Percentiles rank a stretch among this genome's conserved stretches.
Evolutionary conservation across 352 stramenopile species (phyloP).

Genomic region (Blastocystis sp.): DNA sequence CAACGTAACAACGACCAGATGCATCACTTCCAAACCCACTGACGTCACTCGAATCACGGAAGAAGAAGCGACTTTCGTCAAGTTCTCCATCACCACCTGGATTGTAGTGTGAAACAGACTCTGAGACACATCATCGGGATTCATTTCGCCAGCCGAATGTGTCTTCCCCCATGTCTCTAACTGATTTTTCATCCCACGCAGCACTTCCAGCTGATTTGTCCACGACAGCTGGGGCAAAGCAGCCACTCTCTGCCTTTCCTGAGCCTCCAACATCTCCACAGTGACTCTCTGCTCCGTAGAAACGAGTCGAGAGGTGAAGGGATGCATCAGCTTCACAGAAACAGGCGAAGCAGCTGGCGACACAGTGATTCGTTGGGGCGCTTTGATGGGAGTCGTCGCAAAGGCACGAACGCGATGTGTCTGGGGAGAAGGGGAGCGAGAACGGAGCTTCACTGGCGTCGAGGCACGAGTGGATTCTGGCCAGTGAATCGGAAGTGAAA

Average conservation of each 20-base stretch:
- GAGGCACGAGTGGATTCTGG: not conserved
- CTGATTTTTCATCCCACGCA: not conserved
- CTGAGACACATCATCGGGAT: not conserved
- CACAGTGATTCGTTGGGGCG: not conserved
- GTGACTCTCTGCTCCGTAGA: not conserved
- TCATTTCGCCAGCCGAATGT: not conserved
- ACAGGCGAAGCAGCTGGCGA: not conserved
- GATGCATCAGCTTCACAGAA: not conserved
- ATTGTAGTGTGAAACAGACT: not conserved
- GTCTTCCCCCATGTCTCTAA: slow-evolving; percentile 11
- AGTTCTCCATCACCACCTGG: not conserved
- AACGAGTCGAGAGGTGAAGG: not conserved
- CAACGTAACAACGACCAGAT: not conserved
- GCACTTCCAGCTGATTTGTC: slow-evolving; percentile 1
- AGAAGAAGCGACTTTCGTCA: not conserved
- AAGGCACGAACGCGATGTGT: not conserved
- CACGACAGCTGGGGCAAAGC: not conserved
- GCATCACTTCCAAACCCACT: not conserved
- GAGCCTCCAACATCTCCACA: not conserved
- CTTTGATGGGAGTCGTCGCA: not conserved
- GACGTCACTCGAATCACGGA: not conserved
- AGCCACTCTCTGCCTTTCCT: not conserved
- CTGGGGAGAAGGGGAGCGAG: not conserved
- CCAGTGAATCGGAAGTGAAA: not conserved
- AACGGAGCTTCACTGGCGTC: not conserved